phyloP scores from a whole-genome alignment of 192 early-diverging fungal genomes.

The Backusella psychrophila region DNA sequence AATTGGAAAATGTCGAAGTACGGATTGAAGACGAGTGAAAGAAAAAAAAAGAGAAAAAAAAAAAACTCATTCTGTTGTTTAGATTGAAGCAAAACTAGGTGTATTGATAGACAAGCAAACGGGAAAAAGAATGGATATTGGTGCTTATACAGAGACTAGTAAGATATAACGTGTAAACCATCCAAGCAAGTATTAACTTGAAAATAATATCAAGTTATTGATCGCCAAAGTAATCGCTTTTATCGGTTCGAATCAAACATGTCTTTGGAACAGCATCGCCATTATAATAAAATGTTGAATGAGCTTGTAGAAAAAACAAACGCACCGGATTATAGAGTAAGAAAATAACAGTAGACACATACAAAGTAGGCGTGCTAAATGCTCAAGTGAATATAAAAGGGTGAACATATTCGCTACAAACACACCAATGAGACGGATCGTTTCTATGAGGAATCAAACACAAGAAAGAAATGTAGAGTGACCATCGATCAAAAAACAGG shows the following conservation, averaged over 20 bases:
- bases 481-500: conserved; percentile 64
- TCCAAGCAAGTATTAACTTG: background rate
- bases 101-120: conserved; percentile 68
- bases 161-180: background rate
- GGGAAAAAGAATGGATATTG: conserved; percentile 56
- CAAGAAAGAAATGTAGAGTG: conserved; percentile 52
- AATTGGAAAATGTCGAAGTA: conserved; percentile 55
- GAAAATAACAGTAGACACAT: background rate
- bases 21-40: background rate
- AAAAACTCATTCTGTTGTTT: background rate
- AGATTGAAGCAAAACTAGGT: conserved; percentile 96
- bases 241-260: conserved; percentile 83
- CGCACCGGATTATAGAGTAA: conserved; percentile 40
- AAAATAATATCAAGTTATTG: background rate
- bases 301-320: conserved; percentile 58
- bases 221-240: background rate
- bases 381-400: conserved; percentile 20
- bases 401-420: conserved; percentile 60
- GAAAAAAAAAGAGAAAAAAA: background rate
- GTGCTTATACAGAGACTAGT: conserved; percentile 66
- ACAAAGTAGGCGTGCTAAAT: background rate
- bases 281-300: conserved; percentile 84
- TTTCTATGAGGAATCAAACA: conserved; percentile 46
- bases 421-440: conserved; percentile 75
- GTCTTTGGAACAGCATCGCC: conserved; percentile 81